phyloP scores from a whole-genome alignment of 75 land plant species.

The Sequoiadendron giganteum region DNA sequence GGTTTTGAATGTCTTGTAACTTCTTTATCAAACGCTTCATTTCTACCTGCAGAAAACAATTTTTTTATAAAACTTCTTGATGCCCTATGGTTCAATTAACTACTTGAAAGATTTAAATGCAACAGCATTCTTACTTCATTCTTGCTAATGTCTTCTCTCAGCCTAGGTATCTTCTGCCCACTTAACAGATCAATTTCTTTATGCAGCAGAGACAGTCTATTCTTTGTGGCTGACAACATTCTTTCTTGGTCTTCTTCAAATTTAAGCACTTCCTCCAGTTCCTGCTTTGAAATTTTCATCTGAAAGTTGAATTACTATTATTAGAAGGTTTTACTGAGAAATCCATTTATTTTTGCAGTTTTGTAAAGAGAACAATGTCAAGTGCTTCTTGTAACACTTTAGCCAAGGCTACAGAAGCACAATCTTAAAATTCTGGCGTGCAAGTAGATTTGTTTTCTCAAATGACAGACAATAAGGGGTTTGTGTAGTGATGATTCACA shows the following conservation, averaged over 20 bases:
- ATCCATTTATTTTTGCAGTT: not conserved
- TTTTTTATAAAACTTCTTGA: not conserved
- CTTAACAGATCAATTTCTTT: not conserved
- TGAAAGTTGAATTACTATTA: not conserved
- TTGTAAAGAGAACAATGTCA: not conserved
- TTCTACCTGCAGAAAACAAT: constrained; percentile 4
- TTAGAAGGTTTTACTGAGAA: not conserved
- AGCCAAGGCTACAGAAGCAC: not conserved
- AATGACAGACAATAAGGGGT: not conserved
- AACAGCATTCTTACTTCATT: constrained; percentile 4
- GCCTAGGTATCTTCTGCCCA: constrained; percentile 10
- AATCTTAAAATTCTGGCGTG: not conserved
- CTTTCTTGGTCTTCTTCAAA: constrained; percentile 10
- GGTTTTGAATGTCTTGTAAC: not conserved
- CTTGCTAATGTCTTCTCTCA: constrained; percentile 10
- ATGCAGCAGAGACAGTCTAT: not conserved
- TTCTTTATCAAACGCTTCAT: constrained; percentile 10
- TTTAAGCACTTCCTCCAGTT: not conserved
- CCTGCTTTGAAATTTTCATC: constrained; percentile 1
- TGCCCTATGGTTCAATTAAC: not conserved
- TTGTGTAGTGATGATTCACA: not conserved
- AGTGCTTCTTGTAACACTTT: not conserved
- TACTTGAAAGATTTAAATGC: not conserved
- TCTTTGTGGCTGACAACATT: not conserved
- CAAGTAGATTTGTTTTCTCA: not conserved